phyloP scores from a whole-genome alignment of 192 early-diverging fungal genomes.

The Rhizophagus sp. region DNA sequence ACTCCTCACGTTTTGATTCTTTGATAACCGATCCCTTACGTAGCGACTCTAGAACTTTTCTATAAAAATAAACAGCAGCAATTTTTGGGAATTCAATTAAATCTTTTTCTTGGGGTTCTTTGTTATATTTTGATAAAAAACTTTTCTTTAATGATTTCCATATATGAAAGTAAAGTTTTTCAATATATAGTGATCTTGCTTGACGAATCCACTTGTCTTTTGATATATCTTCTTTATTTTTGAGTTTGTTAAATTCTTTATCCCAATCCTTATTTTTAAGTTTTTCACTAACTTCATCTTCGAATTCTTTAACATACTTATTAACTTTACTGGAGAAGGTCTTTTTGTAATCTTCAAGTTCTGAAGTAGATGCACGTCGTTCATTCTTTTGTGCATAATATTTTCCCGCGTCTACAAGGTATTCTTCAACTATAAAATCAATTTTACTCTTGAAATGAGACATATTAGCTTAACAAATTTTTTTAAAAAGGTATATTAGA shows the following conservation, averaged over 20 bases:
- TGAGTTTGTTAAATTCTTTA: not conserved
- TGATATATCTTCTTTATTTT: not conserved
- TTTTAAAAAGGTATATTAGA: too few species aligned
- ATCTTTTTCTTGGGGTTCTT: not conserved
- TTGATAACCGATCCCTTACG: not conserved
- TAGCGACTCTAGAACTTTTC: not conserved
- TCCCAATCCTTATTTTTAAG: not conserved
- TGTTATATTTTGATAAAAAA: not conserved
- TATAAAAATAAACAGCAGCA: not conserved
- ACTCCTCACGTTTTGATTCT: not conserved
- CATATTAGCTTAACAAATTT: not conserved
- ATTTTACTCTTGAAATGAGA: not conserved
- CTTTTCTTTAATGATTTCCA: not conserved
- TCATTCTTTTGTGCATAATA: not conserved
- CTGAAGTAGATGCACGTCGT: not conserved
- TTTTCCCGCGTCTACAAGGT: not conserved
- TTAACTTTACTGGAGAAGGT: not conserved
- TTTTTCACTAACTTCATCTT: not conserved
- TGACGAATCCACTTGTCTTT: not conserved
- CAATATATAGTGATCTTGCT: not conserved
- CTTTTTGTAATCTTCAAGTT: not conserved
- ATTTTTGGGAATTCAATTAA: not conserved
- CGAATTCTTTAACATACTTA: not conserved
- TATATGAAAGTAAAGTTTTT: not conserved
- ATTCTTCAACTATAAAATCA: not conserved